Base-by-base conservation (phyloP, 2,329 filamentous ascomycete species). In the Colletotrichum cuscutae region DNA sequence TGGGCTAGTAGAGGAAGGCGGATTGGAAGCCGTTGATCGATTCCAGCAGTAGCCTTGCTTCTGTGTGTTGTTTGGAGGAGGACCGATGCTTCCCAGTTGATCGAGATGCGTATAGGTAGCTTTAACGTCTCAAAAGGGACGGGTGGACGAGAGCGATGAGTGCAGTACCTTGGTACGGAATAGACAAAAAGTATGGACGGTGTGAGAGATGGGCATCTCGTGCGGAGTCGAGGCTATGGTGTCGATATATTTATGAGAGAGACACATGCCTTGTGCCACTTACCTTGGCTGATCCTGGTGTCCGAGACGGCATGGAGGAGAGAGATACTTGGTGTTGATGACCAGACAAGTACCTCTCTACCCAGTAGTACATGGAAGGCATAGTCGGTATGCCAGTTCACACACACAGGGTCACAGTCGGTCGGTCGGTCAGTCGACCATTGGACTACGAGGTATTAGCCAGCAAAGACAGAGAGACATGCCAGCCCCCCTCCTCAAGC, bases 241-340 rank as follows among this genome's bases (percentile, higher is more conserved):
- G 19, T 49, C 58, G 53, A 54, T 66, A 69, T 72, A 72, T 72
- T 72, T 72, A 72, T 72, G 59, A 72, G 59, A 49, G 46, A 60
- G 54, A 67, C 30, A 61, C 56, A 56, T 49, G 58, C 69, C 52
- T 57, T 42, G 58, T 30, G 69, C 57, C 58, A 62, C 64, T 42
- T 56, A 61, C 64, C 68, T 62, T 57, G 64, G 28, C 52, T 60
- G 24, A 15, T 35, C 49, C 57, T 56, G 57, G 35, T 52, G 35
- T 65, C 54, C 62, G 61, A 53, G 68, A 49, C 58, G 42, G 46
- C 30, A 59, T 56, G 15, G 65, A 52, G 15, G 24, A 46, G 37
- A 42, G 30, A 42, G 30, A 72, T 35, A 60, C 65, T 54, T 59
- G 65, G 54, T 63, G 65, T 32, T 64, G 58, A 63, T 24, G 53